phyloP scores from a whole-genome alignment of 1,284 basidiomycete species.

The Moesziomyces antarcticus region DNA sequence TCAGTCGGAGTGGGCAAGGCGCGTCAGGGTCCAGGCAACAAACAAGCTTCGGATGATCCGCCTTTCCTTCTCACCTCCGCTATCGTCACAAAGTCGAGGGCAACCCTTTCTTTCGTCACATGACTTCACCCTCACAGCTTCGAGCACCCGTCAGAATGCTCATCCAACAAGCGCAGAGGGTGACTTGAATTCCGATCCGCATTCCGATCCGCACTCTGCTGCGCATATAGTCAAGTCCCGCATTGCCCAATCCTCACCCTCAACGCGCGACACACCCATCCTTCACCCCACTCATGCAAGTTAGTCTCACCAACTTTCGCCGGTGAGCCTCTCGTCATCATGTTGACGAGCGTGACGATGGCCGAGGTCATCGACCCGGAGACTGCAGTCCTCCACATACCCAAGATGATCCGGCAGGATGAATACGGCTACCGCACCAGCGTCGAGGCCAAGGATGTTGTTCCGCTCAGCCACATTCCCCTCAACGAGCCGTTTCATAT shows the following conservation, averaged over 20 bases:
- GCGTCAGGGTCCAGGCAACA: conserved; percentile 20
- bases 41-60: not conserved
- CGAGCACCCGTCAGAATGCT: not conserved
- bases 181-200: too few species aligned
- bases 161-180: not conserved
- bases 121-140: not conserved
- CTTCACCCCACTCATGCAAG: too few species aligned
- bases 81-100: not conserved
- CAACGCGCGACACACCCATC: not conserved
- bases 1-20: not conserved
- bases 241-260: not conserved
- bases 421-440: conserved; percentile 45
- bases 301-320: too few species aligned
- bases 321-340: too few species aligned
- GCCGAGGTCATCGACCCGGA: conserved; percentile 37
- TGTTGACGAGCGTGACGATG: conserved; percentile 45
- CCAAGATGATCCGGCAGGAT: conserved; percentile 42
- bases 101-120: not conserved
- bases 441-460: conserved; percentile 28
- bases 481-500: conserved; percentile 22
- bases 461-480: conserved; percentile 26
- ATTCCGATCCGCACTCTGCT: too few species aligned
- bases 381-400: conserved; percentile 42
- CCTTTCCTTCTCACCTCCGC: not conserved
- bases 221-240: not conserved